A percentile compares a stretch with the other conserved stretches of the same genome.
These are phyloP conservation scores for Globisporangium sylvaticum DNA, from an alignment of 352 stramenopile species.

Conservation along the genomic window DNA sequence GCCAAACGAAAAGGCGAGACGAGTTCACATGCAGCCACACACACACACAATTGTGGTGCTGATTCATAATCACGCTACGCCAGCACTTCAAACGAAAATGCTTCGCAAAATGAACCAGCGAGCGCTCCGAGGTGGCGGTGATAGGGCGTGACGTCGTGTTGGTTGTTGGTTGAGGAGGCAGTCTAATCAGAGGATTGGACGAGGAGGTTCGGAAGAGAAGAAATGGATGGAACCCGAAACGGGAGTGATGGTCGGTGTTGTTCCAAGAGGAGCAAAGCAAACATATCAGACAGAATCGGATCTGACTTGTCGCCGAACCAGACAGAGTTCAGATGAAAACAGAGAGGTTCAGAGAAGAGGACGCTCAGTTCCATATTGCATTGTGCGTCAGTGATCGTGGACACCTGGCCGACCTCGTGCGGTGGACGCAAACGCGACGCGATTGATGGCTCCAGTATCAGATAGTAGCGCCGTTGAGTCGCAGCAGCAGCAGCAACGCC, in stretches of 20 bases:
- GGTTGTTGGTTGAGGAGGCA: background rate
- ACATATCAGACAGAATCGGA: background rate
- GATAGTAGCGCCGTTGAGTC: too few relatives aligned
- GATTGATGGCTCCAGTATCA: too few relatives aligned
- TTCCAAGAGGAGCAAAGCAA: background rate
- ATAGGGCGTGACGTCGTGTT: background rate
- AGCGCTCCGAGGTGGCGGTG: too few relatives aligned
- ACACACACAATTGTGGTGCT: background rate
- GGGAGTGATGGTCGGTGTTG: background rate
- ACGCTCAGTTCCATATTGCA: background rate
- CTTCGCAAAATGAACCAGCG: too few relatives aligned
- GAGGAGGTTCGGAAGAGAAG: background rate
- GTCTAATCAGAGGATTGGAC: conserved; percentile 5
- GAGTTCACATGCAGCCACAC: background rate
- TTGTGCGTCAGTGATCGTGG: too few relatives aligned
- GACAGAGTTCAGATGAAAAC: background rate
- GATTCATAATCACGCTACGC: background rate
- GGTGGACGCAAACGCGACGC: too few relatives aligned
- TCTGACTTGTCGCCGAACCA: background rate
- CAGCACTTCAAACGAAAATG: background rate
- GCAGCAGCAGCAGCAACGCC: too few relatives aligned
- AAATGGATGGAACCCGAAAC: background rate
- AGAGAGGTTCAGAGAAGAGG: background rate
- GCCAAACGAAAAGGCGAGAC: background rate
- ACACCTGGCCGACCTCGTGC: too few relatives aligned